Evolutionary conservation across 768 basidiomycete genomes (phyloP), one percentile per base, ranked within the genome.

Genomic region (Jaapia argillacea): DNA sequence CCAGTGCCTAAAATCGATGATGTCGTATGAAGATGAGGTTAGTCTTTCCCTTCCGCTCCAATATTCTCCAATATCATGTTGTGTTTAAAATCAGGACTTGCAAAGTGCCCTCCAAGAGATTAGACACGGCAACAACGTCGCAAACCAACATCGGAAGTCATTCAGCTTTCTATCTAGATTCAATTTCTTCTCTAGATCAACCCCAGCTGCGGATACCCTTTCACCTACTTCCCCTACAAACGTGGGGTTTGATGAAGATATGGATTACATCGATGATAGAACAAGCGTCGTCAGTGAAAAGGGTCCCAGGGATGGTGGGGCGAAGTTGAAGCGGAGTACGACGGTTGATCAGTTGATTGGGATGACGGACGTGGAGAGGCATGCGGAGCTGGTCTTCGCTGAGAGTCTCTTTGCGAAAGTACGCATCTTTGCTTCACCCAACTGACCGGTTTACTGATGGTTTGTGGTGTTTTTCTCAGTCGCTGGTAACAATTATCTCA

Each of bases 381-480:
- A 96, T 50, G 92, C 93, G 0, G 93, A 97, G 62, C 70, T 97
- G 18, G 80, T 87, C 3, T 96, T 85, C 43, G 92, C 91, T 0
- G 94, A 98, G 61, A 82, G 77, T 46, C 61, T 91, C 37, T 69
- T 81, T 41, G 73, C 81, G 61, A 81, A 77, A 65, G 73, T 71
- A 47, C 21, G 46, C 41, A 4, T 35, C 16, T 36, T 33, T 18
- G n/a, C n/a, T n/a, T n/a, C n/a, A n/a, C n/a, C n/a, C n/a, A n/a
- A n/a, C n/a, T n/a, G n/a, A n/a, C n/a, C n/a, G n/a, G n/a, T n/a
- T n/a, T n/a, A n/a, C n/a, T n/a, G n/a, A n/a, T n/a, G n/a, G n/a
- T n/a, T n/a, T n/a, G n/a, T n/a, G n/a, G n/a, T n/a, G n/a, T n/a
- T n/a, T n/a, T n/a, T n/a, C n/a, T n/a, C n/a, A n/a, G n/a, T n/a